Evolutionary conservation across 140 eudicot genomes (phyloP).

Genomic region (Oenanthe javanica): DNA sequence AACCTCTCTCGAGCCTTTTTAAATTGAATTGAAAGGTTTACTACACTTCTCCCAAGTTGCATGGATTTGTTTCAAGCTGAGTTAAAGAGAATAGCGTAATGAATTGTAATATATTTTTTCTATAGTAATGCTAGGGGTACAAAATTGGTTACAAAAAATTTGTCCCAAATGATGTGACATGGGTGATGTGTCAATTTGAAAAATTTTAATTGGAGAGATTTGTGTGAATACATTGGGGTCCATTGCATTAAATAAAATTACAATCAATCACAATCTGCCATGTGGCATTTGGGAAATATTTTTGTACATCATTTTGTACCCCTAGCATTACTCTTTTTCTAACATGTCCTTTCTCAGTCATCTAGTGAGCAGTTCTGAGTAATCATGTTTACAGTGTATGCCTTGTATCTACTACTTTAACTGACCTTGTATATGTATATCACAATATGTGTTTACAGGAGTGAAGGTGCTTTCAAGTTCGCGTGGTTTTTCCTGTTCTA

Average conservation of each 20-base stretch:
- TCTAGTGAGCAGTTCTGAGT: not conserved
- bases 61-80: not conserved
- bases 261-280: no score
- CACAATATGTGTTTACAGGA: slow-evolving; percentile 47
- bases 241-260: no score
- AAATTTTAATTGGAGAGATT: no score
- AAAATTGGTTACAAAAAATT: no score
- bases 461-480: slow-evolving; percentile 86
- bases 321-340: no score
- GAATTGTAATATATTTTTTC: not conserved
- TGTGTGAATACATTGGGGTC: no score
- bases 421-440: not conserved
- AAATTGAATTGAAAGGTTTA: not conserved
- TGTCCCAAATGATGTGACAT: no score
- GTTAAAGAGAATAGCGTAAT: not conserved
- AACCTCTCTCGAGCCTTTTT: not conserved
- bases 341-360: not conserved
- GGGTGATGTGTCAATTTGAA: no score
- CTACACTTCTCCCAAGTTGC: not conserved
- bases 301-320: no score
- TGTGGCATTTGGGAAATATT: no score
- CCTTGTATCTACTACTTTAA: not conserved
- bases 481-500: slow-evolving; percentile 90
- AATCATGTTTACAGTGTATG: not conserved
- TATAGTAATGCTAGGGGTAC: no score